Evolutionary conservation across 768 basidiomycete genomes (phyloP).

Genomic region (Porpolomopsis calyptriformis): DNA sequence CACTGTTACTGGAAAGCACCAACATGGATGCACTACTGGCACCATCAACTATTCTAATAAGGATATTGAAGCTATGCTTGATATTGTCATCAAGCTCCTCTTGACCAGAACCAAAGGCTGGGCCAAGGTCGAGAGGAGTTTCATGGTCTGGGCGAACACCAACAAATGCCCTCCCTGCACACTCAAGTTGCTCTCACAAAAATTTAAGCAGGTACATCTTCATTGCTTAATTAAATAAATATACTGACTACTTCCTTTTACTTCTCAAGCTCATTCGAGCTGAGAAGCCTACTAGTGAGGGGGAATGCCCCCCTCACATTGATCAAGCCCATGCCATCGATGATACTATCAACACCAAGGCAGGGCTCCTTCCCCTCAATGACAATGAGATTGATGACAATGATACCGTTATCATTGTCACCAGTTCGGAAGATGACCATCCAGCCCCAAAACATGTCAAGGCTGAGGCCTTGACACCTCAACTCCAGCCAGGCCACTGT

Average conservation of each 20-base stretch:
- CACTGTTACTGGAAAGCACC: too few relatives aligned
- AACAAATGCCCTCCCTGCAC: constrained; percentile 6
- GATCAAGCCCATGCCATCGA: constrained; percentile 16
- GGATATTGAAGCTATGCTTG: constrained; percentile 12
- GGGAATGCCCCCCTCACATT: constrained; percentile 12
- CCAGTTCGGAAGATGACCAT: constrained; percentile 1
- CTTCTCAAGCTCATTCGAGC: constrained; percentile 13
- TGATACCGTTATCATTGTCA: background rate
- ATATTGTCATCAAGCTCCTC: constrained; percentile 9
- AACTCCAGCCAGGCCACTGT: too few relatives aligned
- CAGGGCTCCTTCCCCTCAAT: constrained; percentile 11
- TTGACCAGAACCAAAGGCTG: constrained; percentile 15
- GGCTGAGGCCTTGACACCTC: too few relatives aligned
- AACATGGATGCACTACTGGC: constrained; percentile 10
- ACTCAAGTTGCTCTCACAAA: constrained; percentile 14
- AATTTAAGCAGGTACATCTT: too few relatives aligned
- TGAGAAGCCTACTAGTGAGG: constrained; percentile 20
- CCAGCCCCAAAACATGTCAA: too few relatives aligned
- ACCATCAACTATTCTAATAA: constrained; percentile 12
- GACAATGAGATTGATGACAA: constrained; percentile 8
- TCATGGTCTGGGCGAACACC: constrained; percentile 11
- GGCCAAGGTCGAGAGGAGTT: constrained; percentile 8
- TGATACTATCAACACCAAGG: constrained; percentile 12
- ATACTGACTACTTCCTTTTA: too few relatives aligned
- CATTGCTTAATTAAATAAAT: too few relatives aligned